phyloP scores from a whole-genome alignment of 768 basidiomycete species.

The Myochromella boudieri region DNA sequence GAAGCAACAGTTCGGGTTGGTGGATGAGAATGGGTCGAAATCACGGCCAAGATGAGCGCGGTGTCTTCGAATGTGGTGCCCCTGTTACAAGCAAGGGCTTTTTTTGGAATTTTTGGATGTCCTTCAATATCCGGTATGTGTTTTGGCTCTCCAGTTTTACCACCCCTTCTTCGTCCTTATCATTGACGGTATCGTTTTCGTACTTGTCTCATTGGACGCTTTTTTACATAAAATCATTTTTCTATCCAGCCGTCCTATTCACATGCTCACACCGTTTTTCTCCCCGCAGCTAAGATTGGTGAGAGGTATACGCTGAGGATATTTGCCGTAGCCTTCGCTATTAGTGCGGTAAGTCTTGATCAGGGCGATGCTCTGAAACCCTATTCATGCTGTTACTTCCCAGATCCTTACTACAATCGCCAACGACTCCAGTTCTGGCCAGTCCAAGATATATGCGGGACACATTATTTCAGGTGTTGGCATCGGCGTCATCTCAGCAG shows the following conservation, averaged over 20 bases:
- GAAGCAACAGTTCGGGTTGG: constrained; percentile 58
- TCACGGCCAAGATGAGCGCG: constrained; percentile 37
- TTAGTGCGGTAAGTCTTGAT: constrained; percentile 79
- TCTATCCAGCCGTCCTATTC: no score
- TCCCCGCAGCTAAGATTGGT: constrained; percentile 66
- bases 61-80: constrained; percentile 84
- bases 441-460: constrained; percentile 76
- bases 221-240: no score
- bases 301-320: constrained; percentile 61
- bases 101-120: constrained; percentile 80
- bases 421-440: constrained; percentile 51
- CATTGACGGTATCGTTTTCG: neutral
- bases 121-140: constrained; percentile 65
- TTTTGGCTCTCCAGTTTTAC: neutral
- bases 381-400: no score
- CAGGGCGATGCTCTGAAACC: no score
- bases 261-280: no score
- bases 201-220: no score
- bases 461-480: constrained; percentile 82
- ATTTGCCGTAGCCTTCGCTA: constrained; percentile 61
- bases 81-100: constrained; percentile 83
- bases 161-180: neutral
- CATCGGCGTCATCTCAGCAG: constrained; percentile 78
- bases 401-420: constrained; percentile 76
- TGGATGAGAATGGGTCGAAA: constrained; percentile 36